Conservation (phyloP, 2,329 filamentous ascomycete species). For the Ophiostoma novo-ulmi region DNA sequence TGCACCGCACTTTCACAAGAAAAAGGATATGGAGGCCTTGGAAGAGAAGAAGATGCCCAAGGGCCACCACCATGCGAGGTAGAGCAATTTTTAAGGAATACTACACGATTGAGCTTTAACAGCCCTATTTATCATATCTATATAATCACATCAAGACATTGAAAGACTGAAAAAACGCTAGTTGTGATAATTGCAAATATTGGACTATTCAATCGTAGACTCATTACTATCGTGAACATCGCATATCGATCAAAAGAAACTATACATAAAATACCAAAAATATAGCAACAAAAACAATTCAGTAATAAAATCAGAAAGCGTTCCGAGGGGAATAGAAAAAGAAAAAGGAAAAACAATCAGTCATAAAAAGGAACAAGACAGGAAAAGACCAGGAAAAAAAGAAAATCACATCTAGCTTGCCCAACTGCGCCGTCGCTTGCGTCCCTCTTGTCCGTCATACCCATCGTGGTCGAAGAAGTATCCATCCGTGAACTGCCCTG, state of each 20-base stretch:
- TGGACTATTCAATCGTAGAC: neutral
- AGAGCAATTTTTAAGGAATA: neutral
- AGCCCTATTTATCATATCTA: neutral
- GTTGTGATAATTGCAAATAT: neutral
- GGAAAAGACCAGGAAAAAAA: neutral
- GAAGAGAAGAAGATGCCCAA: constrained; percentile 64
- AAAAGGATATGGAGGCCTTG: constrained; percentile 77
- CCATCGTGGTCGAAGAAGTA: constrained; percentile 18
- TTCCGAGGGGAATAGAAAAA: neutral
- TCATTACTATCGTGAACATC: neutral
- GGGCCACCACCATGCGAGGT: constrained; percentile 20
- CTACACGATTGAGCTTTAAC: neutral
- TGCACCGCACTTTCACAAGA: constrained; percentile 92
- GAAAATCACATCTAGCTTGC: neutral
- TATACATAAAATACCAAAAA: neutral
- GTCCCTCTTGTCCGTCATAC: constrained; percentile 5
- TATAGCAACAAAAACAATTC: neutral
- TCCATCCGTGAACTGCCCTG: neutral
- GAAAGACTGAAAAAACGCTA: neutral
- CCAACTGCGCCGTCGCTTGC: constrained; percentile 25
- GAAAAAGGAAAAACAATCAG: neutral
- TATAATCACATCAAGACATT: neutral
- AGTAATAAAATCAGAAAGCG: neutral
- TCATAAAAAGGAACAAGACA: neutral
- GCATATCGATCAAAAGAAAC: neutral